Evolutionary conservation across 2,329 filamentous ascomycete genomes (phyloP), one percentile per base, ranked within the genome.

Genomic region (Calonectria hongkongensis): DNA sequence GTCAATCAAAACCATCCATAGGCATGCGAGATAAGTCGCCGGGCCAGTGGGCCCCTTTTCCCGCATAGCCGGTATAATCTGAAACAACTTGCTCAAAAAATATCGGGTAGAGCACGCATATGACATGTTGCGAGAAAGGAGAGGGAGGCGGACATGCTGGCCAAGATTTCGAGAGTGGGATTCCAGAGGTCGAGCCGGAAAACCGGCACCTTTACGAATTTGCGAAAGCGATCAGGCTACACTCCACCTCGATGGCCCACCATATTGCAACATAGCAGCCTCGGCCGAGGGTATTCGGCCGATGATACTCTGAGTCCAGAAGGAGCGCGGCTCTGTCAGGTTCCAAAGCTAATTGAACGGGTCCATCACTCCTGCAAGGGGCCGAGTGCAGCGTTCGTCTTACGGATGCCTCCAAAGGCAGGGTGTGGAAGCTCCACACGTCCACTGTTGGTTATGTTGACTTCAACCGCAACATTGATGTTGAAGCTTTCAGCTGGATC

Each of bases 41-140:
- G 36, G 16, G 21, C 2, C 4, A 15, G 12, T 39, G 10, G 6
- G 10, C 5, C 2, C 4, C 16, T 36, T 41, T 12, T 41, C 10
- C n/a, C 5, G 54, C 33, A 27, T 25, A 10, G 2, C 54, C 54
- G 21, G 33, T 13, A 15, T 12, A 27, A 58, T 39, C 33, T 58
- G 54, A 58, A 58, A 93, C 84, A 74, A 91, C 90, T 82, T 94
- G 92, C 70, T 90, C 86, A 56, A 93, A 88, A 2, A 94, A 83
- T 0, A 91, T 89, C 3, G 90, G 88, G 77, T 94, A 89, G 0
- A 90, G 91, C 2, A 86, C 88, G 80, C 91, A 91, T 2, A 94
- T 85, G 1, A 93, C 83, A 72, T 91, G 89, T 79, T 94, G 92
- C 0, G 92, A 89, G 3, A 83, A 79, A 21, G 80, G 25, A 82